A percentile compares a stretch with the other conserved stretches of the same genome.
phyloP scores from a whole-genome alignment of 139 green algal genomes.

The Spirogloea muscicola region DNA sequence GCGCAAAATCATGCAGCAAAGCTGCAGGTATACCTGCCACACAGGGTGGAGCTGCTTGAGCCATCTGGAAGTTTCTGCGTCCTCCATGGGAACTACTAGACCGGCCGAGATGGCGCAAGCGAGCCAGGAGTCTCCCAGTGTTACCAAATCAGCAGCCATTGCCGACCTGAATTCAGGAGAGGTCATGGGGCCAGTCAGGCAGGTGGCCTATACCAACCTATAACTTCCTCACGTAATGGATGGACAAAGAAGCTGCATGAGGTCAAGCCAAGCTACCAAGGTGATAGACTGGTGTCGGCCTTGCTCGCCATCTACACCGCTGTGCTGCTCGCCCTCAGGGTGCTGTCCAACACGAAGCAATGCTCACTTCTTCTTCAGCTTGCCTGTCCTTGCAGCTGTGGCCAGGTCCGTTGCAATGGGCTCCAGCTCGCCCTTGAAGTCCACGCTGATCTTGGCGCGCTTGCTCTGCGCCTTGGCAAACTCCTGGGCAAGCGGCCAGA shows the following conservation, averaged over 20 bases:
- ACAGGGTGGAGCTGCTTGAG: constrained; percentile 16
- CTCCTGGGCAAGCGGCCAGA: background rate
- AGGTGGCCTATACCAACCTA: too few relatives aligned
- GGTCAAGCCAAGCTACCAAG: too few relatives aligned
- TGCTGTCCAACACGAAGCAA: too few relatives aligned
- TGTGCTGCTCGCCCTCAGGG: too few relatives aligned
- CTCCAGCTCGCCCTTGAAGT: background rate
- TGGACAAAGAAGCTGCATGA: too few relatives aligned
- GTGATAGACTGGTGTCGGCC: too few relatives aligned
- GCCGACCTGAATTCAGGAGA: too few relatives aligned
- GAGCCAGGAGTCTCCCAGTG: constrained; percentile 22
- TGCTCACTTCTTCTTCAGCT: background rate
- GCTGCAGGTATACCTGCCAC: constrained; percentile 19
- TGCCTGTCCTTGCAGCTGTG: background rate
- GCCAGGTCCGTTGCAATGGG: background rate
- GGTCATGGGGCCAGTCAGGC: too few relatives aligned
- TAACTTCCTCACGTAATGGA: too few relatives aligned
- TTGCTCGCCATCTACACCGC: too few relatives aligned
- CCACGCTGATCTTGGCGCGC: background rate
- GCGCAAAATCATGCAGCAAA: too few relatives aligned
- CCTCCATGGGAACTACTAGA: constrained; percentile 2
- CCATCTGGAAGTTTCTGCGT: constrained; percentile 27
- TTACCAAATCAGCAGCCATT: constrained; percentile 19
- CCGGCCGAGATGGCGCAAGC: background rate
- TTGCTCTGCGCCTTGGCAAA: background rate